Conservation (phyloP, 202 grass and related monocot genomes). For the Bolboschoenoplectus hybrid region DNA sequence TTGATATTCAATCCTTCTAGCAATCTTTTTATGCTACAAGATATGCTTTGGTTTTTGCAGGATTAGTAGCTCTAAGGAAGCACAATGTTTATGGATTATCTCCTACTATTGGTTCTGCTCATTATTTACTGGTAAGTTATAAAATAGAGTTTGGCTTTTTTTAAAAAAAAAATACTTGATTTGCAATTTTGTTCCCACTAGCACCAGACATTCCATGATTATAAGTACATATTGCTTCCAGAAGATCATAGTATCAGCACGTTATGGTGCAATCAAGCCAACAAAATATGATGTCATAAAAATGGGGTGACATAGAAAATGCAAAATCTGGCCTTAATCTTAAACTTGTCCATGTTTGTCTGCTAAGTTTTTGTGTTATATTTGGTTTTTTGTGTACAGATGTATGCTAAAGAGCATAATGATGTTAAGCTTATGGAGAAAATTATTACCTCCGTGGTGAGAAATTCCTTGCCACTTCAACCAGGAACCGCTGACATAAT, state of each 20-base stretch:
- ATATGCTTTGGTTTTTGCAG: constrained; percentile 48
- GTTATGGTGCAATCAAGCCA: constrained; percentile 13
- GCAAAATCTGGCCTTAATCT: constrained; percentile 13
- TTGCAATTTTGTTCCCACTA: background rate
- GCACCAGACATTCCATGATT: background rate
- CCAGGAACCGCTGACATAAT: constrained; percentile 90
- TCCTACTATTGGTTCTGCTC: constrained; percentile 94
- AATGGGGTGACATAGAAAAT: constrained; percentile 17
- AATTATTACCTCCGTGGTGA: constrained; percentile 59
- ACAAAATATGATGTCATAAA: constrained; percentile 22
- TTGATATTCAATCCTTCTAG: background rate
- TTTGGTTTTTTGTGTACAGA: constrained; percentile 49
- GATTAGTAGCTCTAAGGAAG: constrained; percentile 83
- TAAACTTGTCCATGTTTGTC: background rate
- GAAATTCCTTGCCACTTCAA: constrained; percentile 71
- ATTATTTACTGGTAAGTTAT: constrained; percentile 86
- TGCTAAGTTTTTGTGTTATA: background rate
- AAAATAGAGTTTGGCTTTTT: constrained; percentile 22
- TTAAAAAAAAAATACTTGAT: constrained; percentile 18
- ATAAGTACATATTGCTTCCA: constrained; percentile 8
- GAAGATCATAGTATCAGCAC: constrained; percentile 10
- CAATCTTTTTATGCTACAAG: constrained; percentile 41
- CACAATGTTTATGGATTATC: constrained; percentile 95
- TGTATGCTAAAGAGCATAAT: constrained; percentile 78
- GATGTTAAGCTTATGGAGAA: constrained; percentile 73